Evolutionary conservation across 2,329 filamentous ascomycete species (phyloP).

Genomic region (Microcera coccophila): DNA sequence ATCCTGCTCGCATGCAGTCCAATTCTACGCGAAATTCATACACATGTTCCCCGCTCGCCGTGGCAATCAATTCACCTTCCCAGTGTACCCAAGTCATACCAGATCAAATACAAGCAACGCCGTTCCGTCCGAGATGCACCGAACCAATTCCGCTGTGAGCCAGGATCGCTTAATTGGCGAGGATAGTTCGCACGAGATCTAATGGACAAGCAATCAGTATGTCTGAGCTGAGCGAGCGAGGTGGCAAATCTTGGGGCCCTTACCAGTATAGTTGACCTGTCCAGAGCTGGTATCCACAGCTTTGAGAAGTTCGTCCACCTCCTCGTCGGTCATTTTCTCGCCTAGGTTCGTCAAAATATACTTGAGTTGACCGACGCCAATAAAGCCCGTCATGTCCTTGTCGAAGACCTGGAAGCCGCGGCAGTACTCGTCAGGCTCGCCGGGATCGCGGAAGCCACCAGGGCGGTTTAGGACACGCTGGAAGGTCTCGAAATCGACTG

Average conservation of each 20-base stretch:
- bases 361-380: conserved; percentile 94
- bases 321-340: conserved; percentile 99
- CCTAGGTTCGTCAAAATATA: conserved; percentile 97
- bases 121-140: conserved; percentile 33
- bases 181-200: conserved; percentile 83
- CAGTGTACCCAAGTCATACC: not conserved
- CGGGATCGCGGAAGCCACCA: conserved; percentile 95
- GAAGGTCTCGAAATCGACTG: conserved; percentile 98
- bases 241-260: conserved; percentile 1
- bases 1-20: conserved; percentile 17
- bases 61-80: conserved; percentile 22
- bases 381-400: conserved; percentile 97
- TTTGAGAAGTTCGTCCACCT: conserved; percentile 98
- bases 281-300: conserved; percentile 93
- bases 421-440: conserved; percentile 97
- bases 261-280: conserved; percentile 96
- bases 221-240: not conserved
- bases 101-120: conserved; percentile 32
- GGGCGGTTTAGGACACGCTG: conserved; percentile 94
- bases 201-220: conserved; percentile 1
- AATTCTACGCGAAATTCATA: conserved; percentile 28
- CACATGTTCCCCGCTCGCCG: conserved; percentile 18
- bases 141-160: conserved; percentile 19
- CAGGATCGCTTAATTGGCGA: conserved; percentile 63
- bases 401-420: conserved; percentile 99